A percentile compares a stretch with the other conserved stretches of the same genome.
These are phyloP conservation scores for Gymnopilus junonius DNA, from an alignment of 768 basidiomycete genomes.

Conservation along the genomic window DNA sequence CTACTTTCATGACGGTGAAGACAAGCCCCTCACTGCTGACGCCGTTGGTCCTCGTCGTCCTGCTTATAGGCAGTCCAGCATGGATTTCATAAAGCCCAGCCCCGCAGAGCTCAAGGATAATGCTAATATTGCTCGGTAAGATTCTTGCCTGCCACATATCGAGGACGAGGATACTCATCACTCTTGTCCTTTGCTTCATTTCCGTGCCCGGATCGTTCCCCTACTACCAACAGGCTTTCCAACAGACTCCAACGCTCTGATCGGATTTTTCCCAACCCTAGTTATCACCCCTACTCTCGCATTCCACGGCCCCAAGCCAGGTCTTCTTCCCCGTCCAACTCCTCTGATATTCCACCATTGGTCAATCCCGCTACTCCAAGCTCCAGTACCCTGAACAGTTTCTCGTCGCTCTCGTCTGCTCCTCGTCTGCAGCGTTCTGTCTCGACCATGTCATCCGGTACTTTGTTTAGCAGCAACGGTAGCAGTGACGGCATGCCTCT, in stretches of 20 bases:
- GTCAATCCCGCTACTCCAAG: constrained; percentile 65
- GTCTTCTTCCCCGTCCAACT: constrained; percentile 45
- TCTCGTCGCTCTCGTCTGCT: constrained; percentile 42
- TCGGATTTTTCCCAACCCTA: constrained; percentile 49
- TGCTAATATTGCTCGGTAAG: constrained; percentile 66
- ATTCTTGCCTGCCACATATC: constrained; percentile 14
- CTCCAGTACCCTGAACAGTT: constrained; percentile 63
- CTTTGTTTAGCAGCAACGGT: constrained; percentile 44
- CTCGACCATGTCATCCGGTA: constrained; percentile 50
- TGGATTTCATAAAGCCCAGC: constrained; percentile 78
- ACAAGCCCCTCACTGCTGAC: constrained; percentile 25
- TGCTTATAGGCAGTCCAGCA: constrained; percentile 81
- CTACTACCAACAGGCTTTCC: constrained; percentile 52
- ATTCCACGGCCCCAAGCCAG: constrained; percentile 39
- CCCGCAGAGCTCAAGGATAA: constrained; percentile 51
- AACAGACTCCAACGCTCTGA: constrained; percentile 70
- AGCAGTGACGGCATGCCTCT: constrained; percentile 30
- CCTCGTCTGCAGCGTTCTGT: constrained; percentile 49
- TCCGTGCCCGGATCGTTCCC: constrained; percentile 6
- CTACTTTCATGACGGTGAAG: constrained; percentile 30
- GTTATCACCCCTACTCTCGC: constrained; percentile 65
- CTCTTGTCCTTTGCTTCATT: neutral
- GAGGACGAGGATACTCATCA: neutral
- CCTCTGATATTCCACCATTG: constrained; percentile 43
- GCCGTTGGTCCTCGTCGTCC: constrained; percentile 49